Conservation (phyloP, 202 grass and related monocot genomes). For the Panicum hallii region DNA sequence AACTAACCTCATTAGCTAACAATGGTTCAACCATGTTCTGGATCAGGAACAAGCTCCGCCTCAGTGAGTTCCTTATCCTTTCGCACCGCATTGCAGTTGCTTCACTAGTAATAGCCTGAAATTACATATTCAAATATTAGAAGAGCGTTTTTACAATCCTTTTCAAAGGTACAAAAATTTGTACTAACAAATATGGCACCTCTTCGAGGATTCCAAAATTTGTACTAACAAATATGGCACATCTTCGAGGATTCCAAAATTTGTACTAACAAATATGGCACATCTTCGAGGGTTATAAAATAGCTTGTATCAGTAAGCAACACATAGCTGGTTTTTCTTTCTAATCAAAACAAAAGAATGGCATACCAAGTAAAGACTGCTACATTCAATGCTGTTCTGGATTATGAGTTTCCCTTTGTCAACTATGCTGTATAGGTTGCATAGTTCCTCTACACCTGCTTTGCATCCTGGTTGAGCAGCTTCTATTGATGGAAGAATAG, state of each 20-base stretch:
- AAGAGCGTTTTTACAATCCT: not conserved
- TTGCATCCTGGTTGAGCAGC: conserved; percentile 74
- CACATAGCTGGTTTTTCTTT: not conserved
- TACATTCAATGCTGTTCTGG: conserved; percentile 71
- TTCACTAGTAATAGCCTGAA: conserved; percentile 85
- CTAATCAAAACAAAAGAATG: conserved; percentile 20
- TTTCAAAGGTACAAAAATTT: not conserved
- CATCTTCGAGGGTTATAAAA: not conserved
- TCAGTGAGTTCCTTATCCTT: conserved; percentile 71
- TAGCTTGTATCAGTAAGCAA: not conserved
- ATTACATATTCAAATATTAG: not conserved
- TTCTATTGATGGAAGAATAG: conserved; percentile 87
- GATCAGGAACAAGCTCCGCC: conserved; percentile 74
- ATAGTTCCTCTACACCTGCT: conserved; percentile 84
- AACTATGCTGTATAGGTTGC: conserved; percentile 75
- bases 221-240: not conserved
- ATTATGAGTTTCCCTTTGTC: conserved; percentile 83
- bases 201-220: not conserved
- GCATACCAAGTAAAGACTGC: conserved; percentile 93
- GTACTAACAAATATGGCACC: not conserved
- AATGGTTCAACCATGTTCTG: conserved; percentile 78
- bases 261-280: not conserved
- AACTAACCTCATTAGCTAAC: conserved; percentile 30
- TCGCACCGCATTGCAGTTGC: conserved; percentile 69
- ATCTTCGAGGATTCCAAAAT: not conserved